A percentile compares a stretch with the other conserved stretches of the same genome.
Evolutionary conservation across 495 filamentous ascomycete species (phyloP).

Genomic region (Hamigera avellanea): DNA sequence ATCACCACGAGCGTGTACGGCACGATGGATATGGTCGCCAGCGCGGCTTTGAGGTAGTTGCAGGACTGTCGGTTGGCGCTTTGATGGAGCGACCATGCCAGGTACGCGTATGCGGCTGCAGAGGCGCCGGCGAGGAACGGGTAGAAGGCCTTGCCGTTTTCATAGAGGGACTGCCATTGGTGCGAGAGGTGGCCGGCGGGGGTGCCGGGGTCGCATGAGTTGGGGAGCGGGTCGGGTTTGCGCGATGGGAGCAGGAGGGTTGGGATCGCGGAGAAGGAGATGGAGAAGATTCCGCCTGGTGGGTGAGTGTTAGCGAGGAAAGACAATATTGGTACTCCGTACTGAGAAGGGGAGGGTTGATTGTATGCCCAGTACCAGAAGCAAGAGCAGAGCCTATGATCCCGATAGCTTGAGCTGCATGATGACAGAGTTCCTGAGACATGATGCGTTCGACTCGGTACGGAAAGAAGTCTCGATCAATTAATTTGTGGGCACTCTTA

Average conservation of each 20-base stretch:
- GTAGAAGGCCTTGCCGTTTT: conserved; percentile 14
- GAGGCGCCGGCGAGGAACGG: conserved; percentile 9
- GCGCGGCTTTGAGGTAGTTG: conserved; percentile 13
- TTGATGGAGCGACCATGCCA: conserved; percentile 13
- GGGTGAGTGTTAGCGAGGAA: background rate
- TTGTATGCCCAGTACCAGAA: conserved; percentile 12
- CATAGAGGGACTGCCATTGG: conserved; percentile 22
- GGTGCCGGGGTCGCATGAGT: conserved; percentile 6
- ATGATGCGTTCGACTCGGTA: background rate
- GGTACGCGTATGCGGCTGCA: conserved; percentile 20
- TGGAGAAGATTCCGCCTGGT: conserved; percentile 14
- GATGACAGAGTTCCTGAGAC: conserved; percentile 11
- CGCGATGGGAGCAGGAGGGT: conserved; percentile 12
- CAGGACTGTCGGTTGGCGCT: conserved; percentile 6
- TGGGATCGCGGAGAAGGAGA: conserved; percentile 16
- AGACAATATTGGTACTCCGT: too few species aligned
- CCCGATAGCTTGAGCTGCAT: conserved; percentile 15
- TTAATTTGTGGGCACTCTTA: too few species aligned
- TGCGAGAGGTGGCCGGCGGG: conserved; percentile 11
- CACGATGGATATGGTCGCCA: conserved; percentile 16
- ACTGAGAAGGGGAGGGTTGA: too few species aligned
- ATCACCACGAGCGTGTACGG: conserved; percentile 22
- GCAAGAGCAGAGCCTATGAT: conserved; percentile 16
- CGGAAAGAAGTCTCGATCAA: too few species aligned
- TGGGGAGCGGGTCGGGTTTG: conserved; percentile 3